phyloP scores from a whole-genome alignment of 768 basidiomycete genomes.

The Butyriboletus loyo region DNA sequence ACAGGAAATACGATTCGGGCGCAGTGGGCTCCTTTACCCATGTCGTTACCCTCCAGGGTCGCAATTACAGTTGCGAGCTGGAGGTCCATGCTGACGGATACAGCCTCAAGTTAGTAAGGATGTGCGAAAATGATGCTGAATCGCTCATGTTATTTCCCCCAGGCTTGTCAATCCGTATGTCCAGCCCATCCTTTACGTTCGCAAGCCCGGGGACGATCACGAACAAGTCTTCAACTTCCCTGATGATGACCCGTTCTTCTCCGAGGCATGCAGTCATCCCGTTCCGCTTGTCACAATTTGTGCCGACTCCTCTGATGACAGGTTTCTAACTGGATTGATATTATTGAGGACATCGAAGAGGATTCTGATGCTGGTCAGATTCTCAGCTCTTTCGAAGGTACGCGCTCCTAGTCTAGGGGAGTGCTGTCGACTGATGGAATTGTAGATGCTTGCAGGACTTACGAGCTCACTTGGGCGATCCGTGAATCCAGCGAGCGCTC shows the following conservation, averaged over 20 bases:
- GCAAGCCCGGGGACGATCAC: conserved; percentile 76
- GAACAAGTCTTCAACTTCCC: conserved; percentile 70
- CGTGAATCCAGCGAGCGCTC: conserved; percentile 73
- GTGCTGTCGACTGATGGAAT: not conserved
- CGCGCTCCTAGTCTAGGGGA: not conserved
- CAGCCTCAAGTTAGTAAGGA: conserved; percentile 60
- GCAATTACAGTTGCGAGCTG: conserved; percentile 90
- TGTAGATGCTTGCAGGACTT: conserved; percentile 80
- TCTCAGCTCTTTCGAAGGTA: conserved; percentile 82
- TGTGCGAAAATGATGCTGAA: conserved; percentile 5
- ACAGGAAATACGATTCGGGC: conserved; percentile 91
- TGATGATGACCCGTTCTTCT: conserved; percentile 92
- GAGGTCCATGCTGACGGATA: conserved; percentile 95
- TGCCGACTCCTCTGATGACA: conserved; percentile 11
- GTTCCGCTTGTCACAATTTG: not conserved
- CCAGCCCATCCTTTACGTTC: conserved; percentile 81
- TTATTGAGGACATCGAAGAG: conserved; percentile 87
- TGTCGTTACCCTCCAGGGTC: conserved; percentile 86
- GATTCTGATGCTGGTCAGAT: conserved; percentile 78
- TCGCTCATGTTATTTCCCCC: conserved; percentile 8
- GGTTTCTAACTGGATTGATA: conserved; percentile 83
- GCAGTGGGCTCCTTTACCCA: conserved; percentile 93
- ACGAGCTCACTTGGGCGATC: conserved; percentile 93
- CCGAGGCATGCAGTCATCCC: conserved; percentile 50
- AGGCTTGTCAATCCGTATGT: conserved; percentile 94